These are phyloP conservation scores for Colletotrichum caudatum DNA, from an alignment of 2,329 filamentous ascomycete genomes.

Conservation along the genomic window DNA sequence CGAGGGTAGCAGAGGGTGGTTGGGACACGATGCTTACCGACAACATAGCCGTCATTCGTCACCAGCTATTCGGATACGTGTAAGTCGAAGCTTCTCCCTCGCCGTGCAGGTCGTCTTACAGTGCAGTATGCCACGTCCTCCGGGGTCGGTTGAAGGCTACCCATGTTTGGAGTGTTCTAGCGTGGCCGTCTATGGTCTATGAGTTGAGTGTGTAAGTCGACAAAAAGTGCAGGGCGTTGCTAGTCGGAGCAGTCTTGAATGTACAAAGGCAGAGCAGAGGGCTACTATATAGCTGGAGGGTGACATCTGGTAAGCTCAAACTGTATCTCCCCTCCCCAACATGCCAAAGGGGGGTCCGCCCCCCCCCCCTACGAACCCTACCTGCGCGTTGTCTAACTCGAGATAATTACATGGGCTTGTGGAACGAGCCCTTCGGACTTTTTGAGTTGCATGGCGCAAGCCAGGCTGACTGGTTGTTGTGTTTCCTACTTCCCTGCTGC, in stretches of 20 bases:
- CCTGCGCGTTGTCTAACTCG: background rate
- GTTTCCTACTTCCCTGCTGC: background rate
- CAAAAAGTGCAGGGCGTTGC: background rate
- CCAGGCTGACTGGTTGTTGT: background rate
- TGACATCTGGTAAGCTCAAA: background rate
- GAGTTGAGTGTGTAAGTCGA: background rate
- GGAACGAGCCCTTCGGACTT: background rate
- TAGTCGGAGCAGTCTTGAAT: too few relatives aligned
- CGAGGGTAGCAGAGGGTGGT: background rate
- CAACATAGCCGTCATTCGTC: conserved; percentile 42
- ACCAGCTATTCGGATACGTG: conserved; percentile 33
- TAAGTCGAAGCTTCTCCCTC: background rate
- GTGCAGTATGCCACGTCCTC: conserved; percentile 32
- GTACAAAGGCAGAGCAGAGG: background rate
- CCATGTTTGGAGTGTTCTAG: conserved; percentile 14
- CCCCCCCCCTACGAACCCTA: background rate
- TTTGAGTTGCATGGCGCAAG: conserved; percentile 4
- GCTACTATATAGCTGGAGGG: background rate
- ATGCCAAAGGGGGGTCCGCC: too few relatives aligned
- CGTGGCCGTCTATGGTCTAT: background rate
- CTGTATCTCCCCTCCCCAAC: background rate
- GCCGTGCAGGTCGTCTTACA: background rate
- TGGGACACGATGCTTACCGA: conserved; percentile 22
- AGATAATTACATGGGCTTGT: background rate
- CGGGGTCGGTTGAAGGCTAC: conserved; percentile 16